Percentiles rank a stretch among this genome's conserved stretches.
These are phyloP conservation scores for Coniochaeta sp. DNA, from an alignment of 2,329 filamentous ascomycete genomes.

Conservation along the genomic window DNA sequence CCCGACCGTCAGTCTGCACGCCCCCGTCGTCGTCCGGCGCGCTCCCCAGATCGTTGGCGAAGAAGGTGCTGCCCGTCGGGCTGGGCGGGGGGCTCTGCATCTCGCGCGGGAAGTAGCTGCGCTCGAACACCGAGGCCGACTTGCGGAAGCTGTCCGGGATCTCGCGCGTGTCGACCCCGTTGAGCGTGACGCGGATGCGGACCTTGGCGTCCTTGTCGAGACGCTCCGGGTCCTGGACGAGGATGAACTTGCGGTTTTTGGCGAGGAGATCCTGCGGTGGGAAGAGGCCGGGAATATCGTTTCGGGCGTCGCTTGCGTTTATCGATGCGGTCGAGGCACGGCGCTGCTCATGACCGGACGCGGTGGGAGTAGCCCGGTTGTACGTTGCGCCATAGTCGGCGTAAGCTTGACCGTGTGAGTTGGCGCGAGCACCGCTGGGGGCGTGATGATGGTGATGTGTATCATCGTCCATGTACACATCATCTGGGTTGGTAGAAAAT, in stretches of 20 bases:
- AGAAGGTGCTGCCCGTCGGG: constrained; percentile 67
- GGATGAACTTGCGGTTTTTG: constrained; percentile 92
- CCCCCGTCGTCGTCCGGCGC: constrained; percentile 47
- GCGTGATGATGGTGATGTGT: constrained; percentile 60
- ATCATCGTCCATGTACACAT: constrained; percentile 41
- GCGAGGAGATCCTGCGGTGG: constrained; percentile 81
- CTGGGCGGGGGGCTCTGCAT: constrained; percentile 82
- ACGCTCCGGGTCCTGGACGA: constrained; percentile 64
- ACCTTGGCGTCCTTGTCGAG: constrained; percentile 72
- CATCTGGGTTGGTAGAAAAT: not conserved
- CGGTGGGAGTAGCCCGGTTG: constrained; percentile 53
- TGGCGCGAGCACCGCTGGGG: constrained; percentile 51
- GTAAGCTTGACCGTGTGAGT: constrained; percentile 64
- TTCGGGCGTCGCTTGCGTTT: constrained; percentile 39
- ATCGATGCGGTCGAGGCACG: constrained; percentile 36
- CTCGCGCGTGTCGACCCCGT: constrained; percentile 87
- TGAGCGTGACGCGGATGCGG: constrained; percentile 85
- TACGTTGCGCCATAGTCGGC: constrained; percentile 57
- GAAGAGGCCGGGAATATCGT: constrained; percentile 55
- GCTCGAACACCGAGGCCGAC: constrained; percentile 80
- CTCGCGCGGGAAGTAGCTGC: constrained; percentile 86
- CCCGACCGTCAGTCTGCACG: constrained; percentile 41
- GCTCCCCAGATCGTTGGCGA: constrained; percentile 53
- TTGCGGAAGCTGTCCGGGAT: constrained; percentile 94
- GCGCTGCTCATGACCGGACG: constrained; percentile 54